These are phyloP conservation scores for Delonix regia DNA, from an alignment of 306 rosid genomes.

Conservation along the genomic window DNA sequence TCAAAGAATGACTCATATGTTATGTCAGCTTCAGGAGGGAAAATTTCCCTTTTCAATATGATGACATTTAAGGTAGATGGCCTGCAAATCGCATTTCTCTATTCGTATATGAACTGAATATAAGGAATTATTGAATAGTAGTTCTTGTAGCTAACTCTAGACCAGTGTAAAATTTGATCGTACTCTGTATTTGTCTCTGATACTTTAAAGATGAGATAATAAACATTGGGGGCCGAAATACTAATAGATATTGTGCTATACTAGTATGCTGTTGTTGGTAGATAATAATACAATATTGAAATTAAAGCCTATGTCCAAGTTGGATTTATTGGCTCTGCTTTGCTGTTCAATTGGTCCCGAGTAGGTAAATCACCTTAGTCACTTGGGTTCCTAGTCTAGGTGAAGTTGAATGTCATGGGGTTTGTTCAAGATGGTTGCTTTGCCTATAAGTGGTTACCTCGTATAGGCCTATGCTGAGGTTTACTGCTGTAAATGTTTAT, in stretches of 20 bases:
- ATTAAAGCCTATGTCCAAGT: background rate
- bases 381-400: slow-evolving; percentile 11
- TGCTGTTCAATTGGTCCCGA: background rate
- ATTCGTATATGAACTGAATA: slow-evolving; percentile 9
- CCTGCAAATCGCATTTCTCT: slow-evolving; percentile 26
- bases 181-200: slow-evolving; percentile 30
- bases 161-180: slow-evolving; percentile 2
- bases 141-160: slow-evolving; percentile 13
- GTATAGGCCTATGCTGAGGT: slow-evolving; percentile 15
- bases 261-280: background rate
- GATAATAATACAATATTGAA: background rate
- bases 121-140: slow-evolving; percentile 4
- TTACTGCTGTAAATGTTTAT: background rate
- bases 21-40: slow-evolving; percentile 99
- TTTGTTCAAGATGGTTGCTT: background rate
- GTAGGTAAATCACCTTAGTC: slow-evolving; percentile 13
- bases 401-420: background rate
- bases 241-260: slow-evolving; percentile 25
- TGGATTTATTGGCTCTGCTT: background rate
- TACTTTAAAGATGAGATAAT: slow-evolving; percentile 2
- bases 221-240: background rate
- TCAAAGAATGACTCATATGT: slow-evolving; percentile 98
- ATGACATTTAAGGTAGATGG: slow-evolving; percentile 93
- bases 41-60: slow-evolving; percentile 98
- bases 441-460: background rate